Evolutionary conservation across 345 rosid species (phyloP), one percentile per base, ranked within the genome.

Genomic region (Linum tenue): DNA sequence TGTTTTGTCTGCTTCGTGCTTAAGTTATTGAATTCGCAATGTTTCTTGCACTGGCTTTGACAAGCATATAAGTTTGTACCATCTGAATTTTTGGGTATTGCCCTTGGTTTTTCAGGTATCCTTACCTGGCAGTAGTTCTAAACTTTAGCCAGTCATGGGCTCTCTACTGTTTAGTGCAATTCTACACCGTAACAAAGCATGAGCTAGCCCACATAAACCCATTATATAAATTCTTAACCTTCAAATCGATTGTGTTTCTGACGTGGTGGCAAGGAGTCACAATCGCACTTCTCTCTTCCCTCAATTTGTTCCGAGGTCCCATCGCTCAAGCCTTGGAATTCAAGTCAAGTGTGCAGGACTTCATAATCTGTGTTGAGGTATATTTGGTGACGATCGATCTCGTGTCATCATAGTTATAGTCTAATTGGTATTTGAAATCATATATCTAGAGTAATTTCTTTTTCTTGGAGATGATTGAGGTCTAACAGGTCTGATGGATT

Each of bases 211-310:
- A 83, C 77, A 95, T 95, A 74, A 87, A 89, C 53, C 99, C 99
- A 5, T 82, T 95, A 64, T 92, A 95, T 66, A 95, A 95, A 84
- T 95, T 95, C 78, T 69, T 91, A 67, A 89, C 87, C 1, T 91
- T 95, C 65, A 95, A 95, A 70, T 90, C 99, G 5, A 95, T 95
- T 60, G 99, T 95, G 69, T 95, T 95, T 76, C 73, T 91, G 80
- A 95, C 98, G 67, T 91, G 98, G 98, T 91, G 99, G 98, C 98
- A 95, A 85, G 98, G 99, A 70, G 96, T 89, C 64, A 92, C 96
- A 37, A 95, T 95, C 72, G 97, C 99, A 77, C 77, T 91, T 62
- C 78, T 95, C 66, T 86, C 71, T 73, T 71, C 95, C 67, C 81
- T 91, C 67, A 96, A 95, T 65, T 82, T 95, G 80, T 84, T 95